Conservation (phyloP, 352 stramenopile species). For the Phytophthora ohioensis region DNA sequence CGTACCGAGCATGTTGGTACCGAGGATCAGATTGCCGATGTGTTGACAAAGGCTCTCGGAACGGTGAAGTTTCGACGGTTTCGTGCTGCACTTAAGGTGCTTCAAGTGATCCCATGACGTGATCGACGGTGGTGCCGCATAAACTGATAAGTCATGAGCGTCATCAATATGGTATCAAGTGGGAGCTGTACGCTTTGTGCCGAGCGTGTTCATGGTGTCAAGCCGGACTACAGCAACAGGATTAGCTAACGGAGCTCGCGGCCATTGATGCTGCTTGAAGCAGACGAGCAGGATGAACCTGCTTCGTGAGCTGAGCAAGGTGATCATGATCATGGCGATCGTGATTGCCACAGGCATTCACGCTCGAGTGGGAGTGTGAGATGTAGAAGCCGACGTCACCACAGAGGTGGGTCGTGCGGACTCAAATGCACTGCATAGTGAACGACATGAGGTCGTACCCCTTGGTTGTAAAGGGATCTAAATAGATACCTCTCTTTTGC, state of each 20-base stretch:
- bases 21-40: background rate
- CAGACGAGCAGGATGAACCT: background rate
- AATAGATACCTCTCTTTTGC: background rate
- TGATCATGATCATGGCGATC: background rate
- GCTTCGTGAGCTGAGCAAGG: background rate
- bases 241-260: background rate
- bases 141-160: too few relatives aligned
- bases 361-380: background rate
- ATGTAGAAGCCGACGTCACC: background rate
- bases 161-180: background rate
- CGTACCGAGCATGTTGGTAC: background rate
- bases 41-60: too few relatives aligned
- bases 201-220: too few relatives aligned
- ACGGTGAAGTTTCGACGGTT: background rate
- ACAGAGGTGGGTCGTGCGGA: background rate
- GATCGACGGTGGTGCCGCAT: background rate
- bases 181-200: background rate
- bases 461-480: background rate
- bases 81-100: background rate
- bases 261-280: background rate
- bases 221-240: background rate
- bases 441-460: constrained; percentile 4
- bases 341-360: background rate
- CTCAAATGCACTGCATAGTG: constrained; percentile 1
- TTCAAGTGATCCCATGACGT: background rate